Evolutionary conservation across 345 rosid species (phyloP), one percentile per base, ranked within the genome.

Genomic region (Geranium brycei): DNA sequence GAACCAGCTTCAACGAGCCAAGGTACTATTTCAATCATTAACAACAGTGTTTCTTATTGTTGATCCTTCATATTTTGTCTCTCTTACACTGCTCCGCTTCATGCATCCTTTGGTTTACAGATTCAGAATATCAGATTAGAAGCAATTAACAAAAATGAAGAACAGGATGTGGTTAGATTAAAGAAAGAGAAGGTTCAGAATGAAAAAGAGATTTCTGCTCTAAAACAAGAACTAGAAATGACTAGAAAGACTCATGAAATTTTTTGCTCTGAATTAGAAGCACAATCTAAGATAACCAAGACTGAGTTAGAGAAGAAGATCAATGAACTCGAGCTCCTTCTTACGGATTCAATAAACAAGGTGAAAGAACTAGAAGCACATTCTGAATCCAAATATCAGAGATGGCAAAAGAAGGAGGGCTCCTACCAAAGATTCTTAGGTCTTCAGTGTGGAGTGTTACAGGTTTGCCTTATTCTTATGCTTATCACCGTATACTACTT

Each of bases 321-420:
- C 58, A 78, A 80, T 69, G 88, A 87, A 63, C 78, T 82, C 12
- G 91, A 91, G 78, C 35, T 60, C 66, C 76, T 72, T 41, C 75
- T 80, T 18, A 73, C 55, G 14, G 81, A 79, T 64, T 85, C 92
- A 60, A 82, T 71, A 64, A 81, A 76, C 73, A 84, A 78, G 77
- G 83, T 80, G 79, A 75, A 85, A 77, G 92, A 93, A 70, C 88
- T 90, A 3, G 89, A 93, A 73, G 83, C 85, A 59, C 78, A 78
- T 62, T 76, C 85, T 72, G 83, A 85, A 73, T 76, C 84, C 40
- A 85, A 84, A 78, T 77, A 76, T 66, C 80, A 71, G 66, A 80
- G 82, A 69, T 93, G 95, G 97, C 85, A 77, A 72, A 79, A 75
- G 68, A 88, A 81, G 72, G 96, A 88, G 68, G 55, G 62, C 62